Base-by-base conservation (phyloP, 2,329 filamentous ascomycete genomes). In the Phialocephala sp. region DNA sequence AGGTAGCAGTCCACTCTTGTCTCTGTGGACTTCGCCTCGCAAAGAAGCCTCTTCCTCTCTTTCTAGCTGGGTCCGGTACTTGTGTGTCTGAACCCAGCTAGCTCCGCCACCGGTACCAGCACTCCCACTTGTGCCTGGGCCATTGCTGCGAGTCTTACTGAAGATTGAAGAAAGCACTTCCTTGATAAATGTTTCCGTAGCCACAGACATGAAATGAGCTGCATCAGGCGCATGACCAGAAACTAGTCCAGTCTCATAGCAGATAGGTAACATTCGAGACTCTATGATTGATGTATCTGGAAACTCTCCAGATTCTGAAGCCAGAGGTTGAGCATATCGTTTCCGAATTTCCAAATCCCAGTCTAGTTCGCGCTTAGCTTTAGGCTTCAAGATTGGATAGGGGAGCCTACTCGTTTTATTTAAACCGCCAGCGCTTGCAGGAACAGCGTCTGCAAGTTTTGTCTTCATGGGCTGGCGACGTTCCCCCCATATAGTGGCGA, bases 1-100 rank as follows among this genome's bases (percentile, higher is more conserved):
- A 0, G 94, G 94, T 6, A 97, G 80, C 35, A 97, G 79, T 1
- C 93, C 93, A 57, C 86, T 89, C 66, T 91, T 89, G 65, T 93
- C 91, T 70, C 92, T 85, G 20, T 85, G 82, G 1, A 96, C 77
- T 72, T 94, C 91, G 4, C 93, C 93, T n/a, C 87, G 84, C 47
- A 88, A 84, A 32, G 87, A 88, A 0, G 87, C 85, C 52, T 90
- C 85, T 75, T 97, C 93, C 77, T 97, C 94, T 56, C 83, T 82
- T 62, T 88, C 87, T 12, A 97, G 83, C 75, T 92, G 91, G 65
- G 86, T 84, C 69, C 87, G 88, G 78, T 94, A 97, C 65, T 87
- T 89, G 71, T 89, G 86, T 2, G 93, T 97, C 76, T 93, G 90
- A 65, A 97, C 87, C 82, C 90, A 92, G 41, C 84, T 84, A 50